These are phyloP conservation scores for Candida fluviatilis DNA, from an alignment of 805 yeast species.

Conservation along the genomic window DNA sequence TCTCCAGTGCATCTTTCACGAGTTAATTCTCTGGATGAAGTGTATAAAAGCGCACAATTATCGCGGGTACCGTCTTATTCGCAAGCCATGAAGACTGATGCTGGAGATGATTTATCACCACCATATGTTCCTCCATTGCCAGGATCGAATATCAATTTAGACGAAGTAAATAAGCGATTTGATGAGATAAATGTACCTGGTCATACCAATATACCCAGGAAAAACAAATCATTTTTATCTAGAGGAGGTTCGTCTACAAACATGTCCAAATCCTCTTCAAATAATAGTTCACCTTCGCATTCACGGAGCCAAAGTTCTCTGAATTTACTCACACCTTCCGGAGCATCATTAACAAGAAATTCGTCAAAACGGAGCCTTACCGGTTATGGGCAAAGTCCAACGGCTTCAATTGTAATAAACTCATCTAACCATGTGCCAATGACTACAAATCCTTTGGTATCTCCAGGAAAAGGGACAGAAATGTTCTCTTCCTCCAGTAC, in stretches of 20 bases:
- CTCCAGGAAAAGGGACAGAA: constrained; percentile 1
- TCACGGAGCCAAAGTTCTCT: constrained; percentile 35
- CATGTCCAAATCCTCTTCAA: constrained; percentile 20
- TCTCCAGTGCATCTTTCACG: constrained; percentile 62
- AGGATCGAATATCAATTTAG: constrained; percentile 33
- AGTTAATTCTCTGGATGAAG: constrained; percentile 41
- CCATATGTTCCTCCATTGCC: constrained; percentile 54
- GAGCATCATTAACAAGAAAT: constrained; percentile 9
- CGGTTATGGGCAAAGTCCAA: constrained; percentile 4
- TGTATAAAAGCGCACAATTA: constrained; percentile 23
- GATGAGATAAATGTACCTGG: constrained; percentile 17
- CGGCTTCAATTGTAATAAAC: neutral
- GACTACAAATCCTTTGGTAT: neutral
- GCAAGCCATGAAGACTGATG: constrained; percentile 63
- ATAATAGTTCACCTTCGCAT: constrained; percentile 35
- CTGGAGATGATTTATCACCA: constrained; percentile 59
- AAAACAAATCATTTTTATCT: constrained; percentile 18
- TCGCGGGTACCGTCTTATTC: constrained; percentile 82
- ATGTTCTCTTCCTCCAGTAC: neutral
- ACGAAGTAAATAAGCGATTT: constrained; percentile 24
- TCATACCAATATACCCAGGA: constrained; percentile 4
- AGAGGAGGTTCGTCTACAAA: constrained; percentile 24
- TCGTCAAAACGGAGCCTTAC: constrained; percentile 10
- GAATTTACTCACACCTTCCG: constrained; percentile 15
- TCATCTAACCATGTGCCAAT: neutral